Evolutionary conservation across 2,329 filamentous ascomycete genomes (phyloP).

Genomic region (Chaetomiaceae sp.): DNA sequence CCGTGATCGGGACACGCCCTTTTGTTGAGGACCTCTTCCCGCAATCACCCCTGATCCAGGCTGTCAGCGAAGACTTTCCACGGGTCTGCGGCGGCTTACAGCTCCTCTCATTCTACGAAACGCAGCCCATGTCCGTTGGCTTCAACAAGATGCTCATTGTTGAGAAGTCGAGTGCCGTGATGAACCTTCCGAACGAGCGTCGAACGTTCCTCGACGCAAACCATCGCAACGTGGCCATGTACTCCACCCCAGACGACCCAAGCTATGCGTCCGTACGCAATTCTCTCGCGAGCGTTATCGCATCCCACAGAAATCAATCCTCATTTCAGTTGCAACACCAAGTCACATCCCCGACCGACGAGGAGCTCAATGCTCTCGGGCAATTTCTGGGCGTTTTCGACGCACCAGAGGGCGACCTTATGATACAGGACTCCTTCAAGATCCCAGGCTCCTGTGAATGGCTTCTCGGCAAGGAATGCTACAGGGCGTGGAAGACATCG

Average conservation of each 20-base stretch:
- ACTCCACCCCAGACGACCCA: conserved; percentile 20
- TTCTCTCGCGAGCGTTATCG: conserved; percentile 18
- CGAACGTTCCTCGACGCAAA: conserved; percentile 27
- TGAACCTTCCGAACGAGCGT: conserved; percentile 27
- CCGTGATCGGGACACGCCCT: conserved; percentile 20
- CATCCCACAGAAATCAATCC: background rate
- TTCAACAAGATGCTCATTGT: conserved; percentile 26
- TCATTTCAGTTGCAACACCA: conserved; percentile 3
- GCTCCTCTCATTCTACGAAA: conserved; percentile 31
- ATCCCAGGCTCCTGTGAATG: conserved; percentile 14
- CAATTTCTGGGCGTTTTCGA: conserved; percentile 10
- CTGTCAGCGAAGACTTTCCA: conserved; percentile 33
- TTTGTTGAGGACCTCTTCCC: conserved; percentile 29
- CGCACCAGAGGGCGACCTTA: conserved; percentile 19
- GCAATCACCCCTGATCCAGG: conserved; percentile 25
- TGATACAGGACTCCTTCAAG: conserved; percentile 5
- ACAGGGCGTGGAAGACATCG: conserved; percentile 9
- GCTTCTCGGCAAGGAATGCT: conserved; percentile 8
- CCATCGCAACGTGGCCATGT: conserved; percentile 28
- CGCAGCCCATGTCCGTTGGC: conserved; percentile 23
- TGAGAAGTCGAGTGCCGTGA: conserved; percentile 27
- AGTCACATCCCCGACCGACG: background rate
- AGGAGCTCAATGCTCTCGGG: conserved; percentile 2
- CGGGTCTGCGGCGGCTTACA: conserved; percentile 19
- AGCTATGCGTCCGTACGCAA: conserved; percentile 27